Evolutionary conservation across 805 yeast species (phyloP), one percentile per base, ranked within the genome.

Genomic region (Kluyveromyces nonfermentans): DNA sequence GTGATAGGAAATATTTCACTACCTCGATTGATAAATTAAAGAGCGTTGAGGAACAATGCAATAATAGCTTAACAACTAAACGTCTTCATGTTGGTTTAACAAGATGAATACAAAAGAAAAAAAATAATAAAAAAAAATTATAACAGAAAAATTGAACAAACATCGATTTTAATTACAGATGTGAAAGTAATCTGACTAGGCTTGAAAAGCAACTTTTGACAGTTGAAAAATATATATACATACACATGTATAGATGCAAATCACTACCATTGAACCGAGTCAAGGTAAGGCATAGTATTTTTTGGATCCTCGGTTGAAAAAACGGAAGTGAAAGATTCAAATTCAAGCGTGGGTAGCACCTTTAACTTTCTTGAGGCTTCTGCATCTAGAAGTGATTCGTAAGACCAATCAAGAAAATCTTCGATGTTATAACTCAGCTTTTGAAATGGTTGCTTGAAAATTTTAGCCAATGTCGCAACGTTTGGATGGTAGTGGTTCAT

Each of bases 401-500:
- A 93, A 45, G 82, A 79, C 86, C 96, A 90, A 62, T 89, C 96
- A 55, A 93, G 65, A 69, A 93, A 93, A 60, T 93, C 97, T 60
- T 93, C 98, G 72, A 93, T 71, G 60, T 85, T 85, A 62, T 93
- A 93, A 53, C 77, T 76, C 45, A 83, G 80, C 61, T 93, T 93
- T 57, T 81, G 77, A 68, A 88, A 90, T 3, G 96, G 96, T 64
- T 93, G 96, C 16, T 80, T 73, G 58, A 85, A 84, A 25, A 93
- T 85, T 59, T 79, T 82, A 15, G 96, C 96, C 53, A 93, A 70
- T 0, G 96, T 83, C 1, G 96, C 90, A 10, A 93, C 87, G 56
- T 93, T 93, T 14, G 97, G 97, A 65, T 93, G 97, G 59, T 88
- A 90, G 60, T 93, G 98, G 10, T 76, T 64, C 69, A 81, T 77